Base-by-base conservation (phyloP, 495 filamentous ascomycete species). In the Talaromyces borbonicus region DNA sequence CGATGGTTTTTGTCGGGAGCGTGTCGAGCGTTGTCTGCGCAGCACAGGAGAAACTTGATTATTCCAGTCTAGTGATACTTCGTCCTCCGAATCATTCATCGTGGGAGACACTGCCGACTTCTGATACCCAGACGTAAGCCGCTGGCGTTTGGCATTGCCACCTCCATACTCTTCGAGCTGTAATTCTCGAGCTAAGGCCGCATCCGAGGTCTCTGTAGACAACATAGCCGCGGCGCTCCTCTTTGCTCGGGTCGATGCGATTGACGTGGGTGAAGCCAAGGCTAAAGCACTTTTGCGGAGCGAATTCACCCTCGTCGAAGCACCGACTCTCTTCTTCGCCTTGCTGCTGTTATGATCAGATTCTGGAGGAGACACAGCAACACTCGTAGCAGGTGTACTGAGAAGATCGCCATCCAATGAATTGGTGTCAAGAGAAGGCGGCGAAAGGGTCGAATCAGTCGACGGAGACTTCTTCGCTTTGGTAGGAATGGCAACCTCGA, bases 331-430 rank as follows among this genome's bases (percentile, higher is more conserved):
- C 5, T 55, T 54, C 25, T 55, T 58, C 5, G 56, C 20, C 14
- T 56, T 33, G 15, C 30, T n/a, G 8, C 43, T n/a, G 37, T 60
- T 62, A 9, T 32, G 47, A 20, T 66, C 54, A 3, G 64, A 59
- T 46, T 65, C 69, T 6, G 51, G 63, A 33, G 84, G 79, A 7
- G 84, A 84, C 4, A 71, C 73, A 22, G 69, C 65, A 49, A 77
- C 72, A 57, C 85, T 92, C 9, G 87, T 95, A 16, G 78, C 81
- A 7, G 87, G 86, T 4, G 88, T 95, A 32, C 79, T 79, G 53
- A 76, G 80, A 22, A 77, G 80, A 41, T 72, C 79, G 1, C 73
- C 74, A 30, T 73, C 66, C 36, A 53, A 31, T 22, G 61, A 68
- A 37, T 8, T 47, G 48, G 44, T 57, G 3, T 58, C 66, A 15